Evolutionary conservation across 352 stramenopile species (phyloP), one percentile per base, ranked within the genome.

Genomic region (Globisporangium spiculum): DNA sequence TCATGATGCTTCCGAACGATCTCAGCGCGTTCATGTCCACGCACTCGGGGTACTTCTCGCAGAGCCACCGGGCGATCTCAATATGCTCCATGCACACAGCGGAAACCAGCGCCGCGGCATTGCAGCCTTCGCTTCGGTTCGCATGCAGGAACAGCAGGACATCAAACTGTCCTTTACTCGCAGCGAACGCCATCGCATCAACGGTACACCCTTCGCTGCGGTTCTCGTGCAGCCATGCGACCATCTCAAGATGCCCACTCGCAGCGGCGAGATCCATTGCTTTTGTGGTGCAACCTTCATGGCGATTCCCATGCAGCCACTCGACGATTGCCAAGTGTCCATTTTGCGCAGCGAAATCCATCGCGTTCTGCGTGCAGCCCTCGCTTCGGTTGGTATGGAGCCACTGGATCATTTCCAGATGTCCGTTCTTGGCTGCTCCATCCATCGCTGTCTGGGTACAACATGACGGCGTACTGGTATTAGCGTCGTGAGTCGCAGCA

Each of bases 261-360:
- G 14, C 16, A n/a, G 41, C 41, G 16, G 14, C 41, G 41, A 48
- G 16, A 48, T 48, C 14, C 41, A n/a, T 48, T n/a, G 41, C 41
- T 48, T 48, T 7, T 48, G 41, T 48, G 41, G 41, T 48, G 16
- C 85, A 95, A 64, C 79, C 79, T 72, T 93, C 88, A 30, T 75
- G 59, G 1, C 84, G 83, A 65, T 91, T 76, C 34, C 72, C 64
- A 56, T 93, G 80, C 20, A 96, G 79, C 84, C 84, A 94, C 58
- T 87, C 83, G n/a, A 96, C 73, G 32, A 93, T 48, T 48, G 14
- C 14, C 38, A 48, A 48, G 38, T 48, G 14, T 4, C 14, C 38
- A 20, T 48, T 48, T 14, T 48, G 14, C 14, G 38, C 38, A 48
- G 38, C 38, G 18, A 48, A 48, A 5, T 48, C 38, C 38, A 48